Conservation (phyloP, 306 rosid genomes). For the Pachyrhizus erosus region DNA sequence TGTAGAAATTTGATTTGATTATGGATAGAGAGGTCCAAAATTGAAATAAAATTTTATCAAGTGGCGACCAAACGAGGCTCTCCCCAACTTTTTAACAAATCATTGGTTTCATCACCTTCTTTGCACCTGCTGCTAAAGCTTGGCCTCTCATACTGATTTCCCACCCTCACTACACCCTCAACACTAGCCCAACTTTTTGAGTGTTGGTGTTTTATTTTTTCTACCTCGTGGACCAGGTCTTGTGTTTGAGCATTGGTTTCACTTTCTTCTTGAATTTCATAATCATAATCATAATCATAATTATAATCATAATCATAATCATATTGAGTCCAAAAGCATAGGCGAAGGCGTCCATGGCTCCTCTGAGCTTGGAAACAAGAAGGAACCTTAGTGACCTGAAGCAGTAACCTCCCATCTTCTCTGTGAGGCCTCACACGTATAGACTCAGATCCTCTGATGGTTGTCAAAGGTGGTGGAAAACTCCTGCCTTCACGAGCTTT, state of each 20-base stretch:
- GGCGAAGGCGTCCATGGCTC: conserved; percentile 82
- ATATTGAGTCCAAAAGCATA: conserved; percentile 46
- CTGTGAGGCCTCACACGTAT: conserved; percentile 66
- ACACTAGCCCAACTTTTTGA: conserved; percentile 14
- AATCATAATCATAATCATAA: too few relatives aligned
- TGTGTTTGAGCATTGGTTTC: too few relatives aligned
- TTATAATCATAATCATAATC: too few relatives aligned
- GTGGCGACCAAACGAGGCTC: conserved; percentile 61
- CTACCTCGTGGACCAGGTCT: too few relatives aligned
- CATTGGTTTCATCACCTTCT: conserved; percentile 63
- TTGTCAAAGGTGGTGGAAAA: conserved; percentile 93
- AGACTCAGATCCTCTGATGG: conserved; percentile 70
- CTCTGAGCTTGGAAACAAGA: conserved; percentile 70
- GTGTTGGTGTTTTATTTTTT: too few relatives aligned
- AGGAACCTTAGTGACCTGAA: conserved; percentile 54
- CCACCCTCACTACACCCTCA: conserved; percentile 42
- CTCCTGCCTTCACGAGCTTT: conserved; percentile 38
- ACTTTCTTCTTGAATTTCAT: too few relatives aligned
- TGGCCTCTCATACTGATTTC: conserved; percentile 46
- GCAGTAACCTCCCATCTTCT: conserved; percentile 75
- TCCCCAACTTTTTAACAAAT: conserved; percentile 51
- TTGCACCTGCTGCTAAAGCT: conserved; percentile 64
- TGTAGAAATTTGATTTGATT: neutral
- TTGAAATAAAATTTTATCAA: neutral
- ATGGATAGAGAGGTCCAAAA: neutral